Evolutionary conservation across 2,329 filamentous ascomycete genomes (phyloP).

Genomic region (Colletotrichum melonis): DNA sequence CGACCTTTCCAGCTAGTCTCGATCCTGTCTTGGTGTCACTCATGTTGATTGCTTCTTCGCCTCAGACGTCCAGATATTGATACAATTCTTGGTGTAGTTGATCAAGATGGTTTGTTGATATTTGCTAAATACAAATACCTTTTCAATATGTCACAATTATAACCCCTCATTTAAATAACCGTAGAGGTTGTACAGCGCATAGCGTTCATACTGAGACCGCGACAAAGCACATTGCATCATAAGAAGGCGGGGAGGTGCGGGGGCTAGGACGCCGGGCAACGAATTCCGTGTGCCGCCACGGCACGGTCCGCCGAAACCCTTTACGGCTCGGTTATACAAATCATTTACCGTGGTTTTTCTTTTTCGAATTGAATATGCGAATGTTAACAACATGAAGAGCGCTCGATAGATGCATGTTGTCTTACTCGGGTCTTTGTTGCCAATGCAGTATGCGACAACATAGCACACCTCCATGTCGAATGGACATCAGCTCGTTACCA

Average conservation of each 20-base stretch:
- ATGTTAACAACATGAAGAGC: background rate
- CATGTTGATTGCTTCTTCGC: background rate
- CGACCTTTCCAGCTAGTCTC: slow-evolving; percentile 28
- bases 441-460: background rate
- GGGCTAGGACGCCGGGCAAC: slow-evolving; percentile 23
- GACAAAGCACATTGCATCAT: slow-evolving; percentile 23
- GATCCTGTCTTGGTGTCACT: background rate
- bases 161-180: background rate
- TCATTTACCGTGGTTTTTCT: too few relatives aligned
- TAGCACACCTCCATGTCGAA: background rate
- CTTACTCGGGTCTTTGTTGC: background rate
- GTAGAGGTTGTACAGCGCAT: background rate
- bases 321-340: background rate
- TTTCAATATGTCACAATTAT: background rate
- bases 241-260: slow-evolving; percentile 30
- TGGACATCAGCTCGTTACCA: too few relatives aligned
- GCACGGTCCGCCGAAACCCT: background rate
- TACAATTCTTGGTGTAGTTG: background rate
- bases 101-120: background rate
- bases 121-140: background rate
- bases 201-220: background rate
- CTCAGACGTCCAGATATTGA: background rate
- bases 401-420: background rate
- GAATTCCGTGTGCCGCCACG: slow-evolving; percentile 17
- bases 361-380: too few relatives aligned